A percentile compares a stretch with the other conserved stretches of the same genome.
Evolutionary conservation across 108 stramenopile genomes (phyloP).

Genomic region (Fistulifera pelliculosa): DNA sequence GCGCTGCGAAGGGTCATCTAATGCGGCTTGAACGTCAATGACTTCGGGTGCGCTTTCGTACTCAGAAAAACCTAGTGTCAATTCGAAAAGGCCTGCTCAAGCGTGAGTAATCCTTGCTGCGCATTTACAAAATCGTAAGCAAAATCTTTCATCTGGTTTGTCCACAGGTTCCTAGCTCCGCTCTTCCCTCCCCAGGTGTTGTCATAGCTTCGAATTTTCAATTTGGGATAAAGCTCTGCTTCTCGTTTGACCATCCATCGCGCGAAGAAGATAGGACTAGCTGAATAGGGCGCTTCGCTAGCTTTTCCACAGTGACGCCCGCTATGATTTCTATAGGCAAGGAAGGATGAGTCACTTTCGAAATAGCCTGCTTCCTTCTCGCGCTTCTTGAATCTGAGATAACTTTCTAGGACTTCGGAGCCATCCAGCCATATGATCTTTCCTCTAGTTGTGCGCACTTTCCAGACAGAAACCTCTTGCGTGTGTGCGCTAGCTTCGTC

Average conservation of each 20-base stretch:
- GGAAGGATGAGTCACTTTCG: slow-evolving; percentile 65
- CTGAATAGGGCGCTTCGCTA: slow-evolving; percentile 60
- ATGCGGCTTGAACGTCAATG: slow-evolving; percentile 33
- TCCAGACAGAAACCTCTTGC: slow-evolving; percentile 39
- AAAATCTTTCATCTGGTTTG: slow-evolving; percentile 69
- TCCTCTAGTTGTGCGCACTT: slow-evolving; percentile 35
- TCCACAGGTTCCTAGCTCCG: slow-evolving; percentile 70
- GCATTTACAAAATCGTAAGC: slow-evolving; percentile 56
- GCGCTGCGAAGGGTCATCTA: slow-evolving; percentile 44
- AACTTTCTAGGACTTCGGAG: slow-evolving; percentile 43
- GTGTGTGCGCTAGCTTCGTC: slow-evolving; percentile 16
- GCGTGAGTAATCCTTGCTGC: slow-evolving; percentile 59
- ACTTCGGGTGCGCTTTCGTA: slow-evolving; percentile 10
- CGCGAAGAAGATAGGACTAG: slow-evolving; percentile 58
- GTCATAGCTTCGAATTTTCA: slow-evolving; percentile 60
- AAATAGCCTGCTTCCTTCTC: slow-evolving; percentile 43
- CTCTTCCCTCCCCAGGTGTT: slow-evolving; percentile 83
- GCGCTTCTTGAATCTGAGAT: slow-evolving; percentile 51
- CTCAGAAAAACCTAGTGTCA: slow-evolving; percentile 42
- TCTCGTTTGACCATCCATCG: slow-evolving; percentile 69
- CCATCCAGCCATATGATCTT: slow-evolving; percentile 38
- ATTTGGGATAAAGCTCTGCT: slow-evolving; percentile 61
- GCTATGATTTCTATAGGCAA: slow-evolving; percentile 58
- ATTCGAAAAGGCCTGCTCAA: slow-evolving; percentile 73
- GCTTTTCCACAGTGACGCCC: slow-evolving; percentile 70